Percentiles rank a stretch among this genome's conserved stretches.
Evolutionary conservation across 805 yeast genomes (phyloP).

Genomic region (Wickerhamomyces mucosus): DNA sequence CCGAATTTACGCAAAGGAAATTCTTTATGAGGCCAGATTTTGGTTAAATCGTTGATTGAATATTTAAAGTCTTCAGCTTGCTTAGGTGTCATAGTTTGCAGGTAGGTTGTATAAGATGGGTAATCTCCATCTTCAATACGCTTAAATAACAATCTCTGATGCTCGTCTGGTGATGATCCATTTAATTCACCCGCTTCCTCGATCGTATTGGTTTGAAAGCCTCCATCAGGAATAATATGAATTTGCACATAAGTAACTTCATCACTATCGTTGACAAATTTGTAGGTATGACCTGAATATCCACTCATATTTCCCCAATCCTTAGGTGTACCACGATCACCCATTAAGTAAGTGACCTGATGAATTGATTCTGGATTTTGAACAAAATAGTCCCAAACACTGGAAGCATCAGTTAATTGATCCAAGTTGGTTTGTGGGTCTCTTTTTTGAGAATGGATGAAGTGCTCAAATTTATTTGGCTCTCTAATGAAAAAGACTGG

Average conservation of each 20-base stretch:
- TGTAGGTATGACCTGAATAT: slow-evolving; percentile 57
- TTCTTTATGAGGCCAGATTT: slow-evolving; percentile 48
- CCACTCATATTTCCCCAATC: slow-evolving; percentile 49
- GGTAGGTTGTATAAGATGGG: slow-evolving; percentile 44
- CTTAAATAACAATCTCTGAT: slow-evolving; percentile 29
- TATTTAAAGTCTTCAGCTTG: slow-evolving; percentile 42
- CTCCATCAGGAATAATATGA: slow-evolving; percentile 43
- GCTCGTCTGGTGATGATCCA: slow-evolving; percentile 44
- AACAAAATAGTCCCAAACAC: slow-evolving; percentile 48
- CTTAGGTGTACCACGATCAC: slow-evolving; percentile 52
- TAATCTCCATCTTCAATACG: slow-evolving; percentile 37
- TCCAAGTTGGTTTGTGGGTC: slow-evolving; percentile 43
- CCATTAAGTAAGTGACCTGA: slow-evolving; percentile 47
- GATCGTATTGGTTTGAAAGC: slow-evolving; percentile 32
- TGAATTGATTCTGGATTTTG: slow-evolving; percentile 49
- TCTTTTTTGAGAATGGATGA: slow-evolving; percentile 64
- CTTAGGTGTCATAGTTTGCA: slow-evolving; percentile 50
- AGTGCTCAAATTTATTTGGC: slow-evolving; percentile 54
- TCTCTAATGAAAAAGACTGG: slow-evolving; percentile 59
- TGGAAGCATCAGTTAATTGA: slow-evolving; percentile 35
- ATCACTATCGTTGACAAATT: slow-evolving; percentile 42
- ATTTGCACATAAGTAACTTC: slow-evolving; percentile 46
- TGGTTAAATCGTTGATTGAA: slow-evolving; percentile 44
- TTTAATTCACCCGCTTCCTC: slow-evolving; percentile 38
- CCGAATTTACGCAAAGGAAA: slow-evolving; percentile 50